Evolutionary conservation across 345 rosid genomes (phyloP).

Genomic region (Heritiera littoralis): DNA sequence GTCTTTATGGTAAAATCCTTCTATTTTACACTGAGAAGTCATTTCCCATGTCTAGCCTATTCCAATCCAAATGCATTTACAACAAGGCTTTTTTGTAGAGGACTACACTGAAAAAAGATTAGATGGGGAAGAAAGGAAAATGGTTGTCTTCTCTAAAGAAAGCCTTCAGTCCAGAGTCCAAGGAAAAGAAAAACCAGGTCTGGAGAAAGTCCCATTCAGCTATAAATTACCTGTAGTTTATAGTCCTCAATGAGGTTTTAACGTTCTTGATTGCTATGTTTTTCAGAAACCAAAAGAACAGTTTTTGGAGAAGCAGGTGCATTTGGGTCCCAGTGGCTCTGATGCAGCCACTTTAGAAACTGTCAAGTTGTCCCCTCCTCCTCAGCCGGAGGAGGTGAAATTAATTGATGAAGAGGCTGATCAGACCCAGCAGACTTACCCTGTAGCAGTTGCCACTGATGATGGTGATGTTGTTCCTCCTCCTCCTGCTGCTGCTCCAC

Average conservation of each 20-base stretch:
- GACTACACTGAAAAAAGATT: slow-evolving; percentile 38
- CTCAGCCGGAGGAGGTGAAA: slow-evolving; percentile 53
- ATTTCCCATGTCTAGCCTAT: neutral
- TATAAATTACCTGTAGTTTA: neutral
- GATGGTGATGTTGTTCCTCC: slow-evolving; percentile 27
- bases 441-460: slow-evolving; percentile 35
- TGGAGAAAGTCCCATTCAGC: slow-evolving; percentile 17
- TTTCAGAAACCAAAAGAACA: slow-evolving; percentile 52
- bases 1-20: neutral
- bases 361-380: slow-evolving; percentile 39
- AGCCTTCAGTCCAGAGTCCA: slow-evolving; percentile 77
- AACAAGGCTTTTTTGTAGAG: slow-evolving; percentile 44
- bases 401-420: slow-evolving; percentile 49
- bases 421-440: slow-evolving; percentile 31
- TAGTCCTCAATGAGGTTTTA: slow-evolving; percentile 38
- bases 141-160: slow-evolving; percentile 91
- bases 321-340: slow-evolving; percentile 27
- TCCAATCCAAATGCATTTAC: slow-evolving; percentile 20
- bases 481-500: slow-evolving; percentile 20
- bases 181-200: slow-evolving; percentile 59
- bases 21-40: slow-evolving; percentile 3
- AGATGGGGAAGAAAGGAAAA: slow-evolving; percentile 91
- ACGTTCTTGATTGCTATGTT: neutral
- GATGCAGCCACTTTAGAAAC: slow-evolving; percentile 32
- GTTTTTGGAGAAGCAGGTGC: slow-evolving; percentile 54